Percentiles rank a stretch among this genome's conserved stretches.
Conservation (phyloP, 1,139 yeast genomes). For the Debaryomyces coudertii region DNA sequence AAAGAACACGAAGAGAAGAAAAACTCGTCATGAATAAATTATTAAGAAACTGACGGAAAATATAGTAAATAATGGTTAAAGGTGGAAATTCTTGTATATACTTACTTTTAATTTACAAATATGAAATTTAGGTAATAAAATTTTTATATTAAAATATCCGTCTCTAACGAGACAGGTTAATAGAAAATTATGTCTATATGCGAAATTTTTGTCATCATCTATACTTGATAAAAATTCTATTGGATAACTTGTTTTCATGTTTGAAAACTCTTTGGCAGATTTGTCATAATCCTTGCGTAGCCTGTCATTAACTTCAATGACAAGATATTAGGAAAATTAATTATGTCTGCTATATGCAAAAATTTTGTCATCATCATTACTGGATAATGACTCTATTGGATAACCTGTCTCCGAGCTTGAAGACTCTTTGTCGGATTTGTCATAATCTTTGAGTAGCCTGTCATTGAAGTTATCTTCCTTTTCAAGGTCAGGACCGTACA, state of each 20-base stretch:
- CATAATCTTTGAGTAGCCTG: slow-evolving; percentile 4
- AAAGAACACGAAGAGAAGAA: slow-evolving; percentile 63
- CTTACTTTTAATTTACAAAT: slow-evolving; percentile 6
- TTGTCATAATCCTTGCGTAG: too few relatives aligned
- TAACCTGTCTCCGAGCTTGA: slow-evolving; percentile 7
- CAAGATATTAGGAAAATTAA: neutral
- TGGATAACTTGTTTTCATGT: too few relatives aligned
- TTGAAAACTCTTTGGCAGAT: too few relatives aligned
- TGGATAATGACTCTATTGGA: slow-evolving; percentile 10
- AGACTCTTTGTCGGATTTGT: slow-evolving; percentile 5
- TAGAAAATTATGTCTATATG: too few relatives aligned
- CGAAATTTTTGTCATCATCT: too few relatives aligned
- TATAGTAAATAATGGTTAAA: neutral
- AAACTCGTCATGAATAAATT: slow-evolving; percentile 15
- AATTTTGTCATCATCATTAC: slow-evolving; percentile 8
- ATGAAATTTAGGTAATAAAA: slow-evolving; percentile 1
- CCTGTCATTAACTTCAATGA: too few relatives aligned
- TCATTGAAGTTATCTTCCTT: neutral
- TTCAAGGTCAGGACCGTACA: slow-evolving; percentile 14
- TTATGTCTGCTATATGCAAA: slow-evolving; percentile 1
- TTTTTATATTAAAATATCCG: neutral
- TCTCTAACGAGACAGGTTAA: neutral
- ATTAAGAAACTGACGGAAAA: neutral
- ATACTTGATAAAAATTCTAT: too few relatives aligned
- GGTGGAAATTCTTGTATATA: slow-evolving; percentile 8